A percentile compares a stretch with the other conserved stretches of the same genome.
These are phyloP conservation scores for Ogataea nitratoaversa DNA, from an alignment of 805 yeast species.

Conservation along the genomic window DNA sequence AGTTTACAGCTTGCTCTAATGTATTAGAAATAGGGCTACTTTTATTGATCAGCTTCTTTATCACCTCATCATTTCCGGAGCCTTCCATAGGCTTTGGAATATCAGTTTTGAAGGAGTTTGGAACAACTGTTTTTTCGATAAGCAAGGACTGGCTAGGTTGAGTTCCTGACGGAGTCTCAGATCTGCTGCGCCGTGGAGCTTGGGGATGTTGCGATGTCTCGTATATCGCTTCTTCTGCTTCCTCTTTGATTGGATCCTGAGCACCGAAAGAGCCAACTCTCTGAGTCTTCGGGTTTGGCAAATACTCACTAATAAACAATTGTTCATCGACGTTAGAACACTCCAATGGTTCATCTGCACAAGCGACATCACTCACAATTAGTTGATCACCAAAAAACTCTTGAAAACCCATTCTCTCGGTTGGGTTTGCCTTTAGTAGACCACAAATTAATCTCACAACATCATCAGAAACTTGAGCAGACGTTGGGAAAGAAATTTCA, in stretches of 20 bases:
- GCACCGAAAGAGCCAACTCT: background rate
- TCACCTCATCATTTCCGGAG: slow-evolving; percentile 37
- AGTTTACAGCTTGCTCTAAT: slow-evolving; percentile 12
- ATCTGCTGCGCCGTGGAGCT: background rate
- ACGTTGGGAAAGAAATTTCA: slow-evolving; percentile 68
- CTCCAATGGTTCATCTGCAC: slow-evolving; percentile 55
- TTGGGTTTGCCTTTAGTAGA: slow-evolving; percentile 76
- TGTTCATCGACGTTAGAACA: slow-evolving; percentile 71
- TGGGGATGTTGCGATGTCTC: background rate
- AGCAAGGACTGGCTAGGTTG: slow-evolving; percentile 17
- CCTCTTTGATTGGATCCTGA: slow-evolving; percentile 15
- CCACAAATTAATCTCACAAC: slow-evolving; percentile 69
- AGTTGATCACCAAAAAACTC: slow-evolving; percentile 81
- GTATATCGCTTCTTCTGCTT: slow-evolving; percentile 3
- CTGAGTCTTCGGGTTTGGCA: slow-evolving; percentile 22
- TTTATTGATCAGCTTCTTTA: slow-evolving; percentile 39
- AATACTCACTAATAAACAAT: slow-evolving; percentile 80
- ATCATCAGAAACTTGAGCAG: slow-evolving; percentile 59
- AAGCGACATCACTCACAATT: slow-evolving; percentile 49
- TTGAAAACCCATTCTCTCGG: slow-evolving; percentile 80
- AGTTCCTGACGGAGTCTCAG: background rate
- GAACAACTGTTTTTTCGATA: slow-evolving; percentile 9
- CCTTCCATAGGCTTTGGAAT: slow-evolving; percentile 20
- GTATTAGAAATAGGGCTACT: slow-evolving; percentile 42
- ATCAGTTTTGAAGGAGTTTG: too few relatives aligned